Base-by-base conservation (phyloP, 2,329 filamentous ascomycete genomes). In the Sporothrix mexicana region DNA sequence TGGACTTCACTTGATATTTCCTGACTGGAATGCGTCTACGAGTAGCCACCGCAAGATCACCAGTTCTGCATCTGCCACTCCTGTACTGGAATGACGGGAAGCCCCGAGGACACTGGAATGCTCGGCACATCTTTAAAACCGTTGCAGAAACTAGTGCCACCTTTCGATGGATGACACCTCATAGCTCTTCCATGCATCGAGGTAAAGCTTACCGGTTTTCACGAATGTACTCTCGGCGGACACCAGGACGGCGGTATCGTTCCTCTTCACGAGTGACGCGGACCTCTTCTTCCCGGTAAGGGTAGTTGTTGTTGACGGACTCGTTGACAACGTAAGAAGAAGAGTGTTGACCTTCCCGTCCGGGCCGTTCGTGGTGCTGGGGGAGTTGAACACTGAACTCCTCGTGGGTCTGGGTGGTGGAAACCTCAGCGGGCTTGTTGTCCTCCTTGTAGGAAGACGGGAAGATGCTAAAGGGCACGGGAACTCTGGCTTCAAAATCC, bases 401-500 rank as follows among this genome's bases (percentile, higher is more conserved):
- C 91, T 95, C 91, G 90, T 94, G 90, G 82, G 90, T 69, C 79
- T 89, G 85, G 84, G 90, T 90, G 84, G 79, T 79, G 70, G 73
- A 64, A 23, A 69, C 71, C 71, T 69, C 73, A 25, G 76, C 49
- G 69, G 69, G 57, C 43, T 75, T 70, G 72, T 78, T 77, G 74
- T 77, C 76, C 77, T 80, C 80, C 78, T 78, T 78, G 79, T 81
- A 81, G 70, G 80, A 79, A 57, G 79, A 97, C 88, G 95, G 95
- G 91, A 98, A 98, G 92, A 98, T 93, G 93, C 94, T 98, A 91
- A 98, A 97, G 87, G 95, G 95, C 87, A 98, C 96, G 89, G 95
- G 94, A 86, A 98, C 93, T 86, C 94, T 93, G 87, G 95, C 94
- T 93, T 97, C 95, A 96, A 97, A 98, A 93, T 98, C 95, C 95